Base-by-base conservation (phyloP, 2,329 filamentous ascomycete species). In the Amphichorda felina region DNA sequence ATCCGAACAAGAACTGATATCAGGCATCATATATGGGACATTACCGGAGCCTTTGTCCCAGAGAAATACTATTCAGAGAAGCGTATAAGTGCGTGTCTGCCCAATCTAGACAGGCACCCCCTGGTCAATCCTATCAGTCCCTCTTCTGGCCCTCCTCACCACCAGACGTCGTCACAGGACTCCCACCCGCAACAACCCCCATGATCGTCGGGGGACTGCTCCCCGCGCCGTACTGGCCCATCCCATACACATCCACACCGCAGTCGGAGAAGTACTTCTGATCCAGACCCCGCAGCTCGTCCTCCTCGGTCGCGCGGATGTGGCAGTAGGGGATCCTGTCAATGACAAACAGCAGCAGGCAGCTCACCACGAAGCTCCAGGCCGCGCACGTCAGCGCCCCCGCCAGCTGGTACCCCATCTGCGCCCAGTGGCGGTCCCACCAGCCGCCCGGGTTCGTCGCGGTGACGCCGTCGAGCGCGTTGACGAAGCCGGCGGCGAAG, bases 301-400 rank as follows among this genome's bases (percentile, higher is more conserved):
- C 66, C 38, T 74, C 68, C 35, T 72, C 67, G 1, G 54, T 62
- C 4, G 63, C 65, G 16, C 70, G 57, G 8, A 75, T 52, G 40
- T 70, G 64, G 43, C 70, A 56, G 2, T 67, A 68, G 1, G 70
- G 70, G 31, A 75, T 73, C 40, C 59, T 64, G 46, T 72, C 66
- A 46, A 74, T 62, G 42, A 70, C 51, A 42, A 70, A 66, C 3
- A 74, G 58, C 32, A 74, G 53, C 16, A 64, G 49, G 40, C 61
- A 64, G 4, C 64, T 67, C 10, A 72, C 56, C 29, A 61, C 42
- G 44, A 75, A 74, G 0, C 66, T 66, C 54, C 69, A 74, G 1
- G 55, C 50, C 2, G 68, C 65, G 43, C 69, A 70, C 3, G 68
- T 65, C 2, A 58, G 57, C 22, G 68, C 68, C 27, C 66, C 70